Evolutionary conservation across 192 early-diverging fungal species (phyloP).

Genomic region (Mortierella hygrophila): DNA sequence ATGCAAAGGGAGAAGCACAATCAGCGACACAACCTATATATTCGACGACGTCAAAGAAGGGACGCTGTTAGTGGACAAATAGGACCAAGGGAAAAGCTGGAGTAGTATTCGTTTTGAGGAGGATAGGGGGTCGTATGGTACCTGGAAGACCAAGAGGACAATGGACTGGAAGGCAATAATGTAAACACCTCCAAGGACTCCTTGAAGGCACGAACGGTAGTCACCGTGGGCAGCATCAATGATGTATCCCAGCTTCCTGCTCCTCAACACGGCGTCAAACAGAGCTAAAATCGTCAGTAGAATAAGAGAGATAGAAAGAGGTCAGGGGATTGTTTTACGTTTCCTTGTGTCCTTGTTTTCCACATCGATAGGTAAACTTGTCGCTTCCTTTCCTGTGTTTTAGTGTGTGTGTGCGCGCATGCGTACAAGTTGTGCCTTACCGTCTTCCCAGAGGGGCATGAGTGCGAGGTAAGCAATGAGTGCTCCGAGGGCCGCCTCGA

Average conservation of each 20-base stretch:
- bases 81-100: conserved; percentile 33
- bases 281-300: conserved; percentile 36
- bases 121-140: conserved; percentile 20
- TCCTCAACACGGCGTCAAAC: conserved; percentile 68
- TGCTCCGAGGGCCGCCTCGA: conserved; percentile 65
- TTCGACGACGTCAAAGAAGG: neutral
- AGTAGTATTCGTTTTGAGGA: conserved; percentile 22
- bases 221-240: conserved; percentile 56
- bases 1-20: conserved; percentile 72
- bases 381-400: neutral
- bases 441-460: conserved; percentile 70
- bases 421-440: neutral
- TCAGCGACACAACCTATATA: conserved; percentile 59
- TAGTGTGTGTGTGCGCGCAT: neutral
- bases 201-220: conserved; percentile 49
- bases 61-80: neutral
- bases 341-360: neutral
- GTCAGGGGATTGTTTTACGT: neutral
- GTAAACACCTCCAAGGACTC: conserved; percentile 33
- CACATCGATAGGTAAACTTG: neutral
- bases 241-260: conserved; percentile 57
- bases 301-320: neutral
- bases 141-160: conserved; percentile 47
- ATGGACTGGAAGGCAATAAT: conserved; percentile 45
- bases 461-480: conserved; percentile 67